Evolutionary conservation across 257 asterid genomes (phyloP).

Genomic region (Avicennia marina): DNA sequence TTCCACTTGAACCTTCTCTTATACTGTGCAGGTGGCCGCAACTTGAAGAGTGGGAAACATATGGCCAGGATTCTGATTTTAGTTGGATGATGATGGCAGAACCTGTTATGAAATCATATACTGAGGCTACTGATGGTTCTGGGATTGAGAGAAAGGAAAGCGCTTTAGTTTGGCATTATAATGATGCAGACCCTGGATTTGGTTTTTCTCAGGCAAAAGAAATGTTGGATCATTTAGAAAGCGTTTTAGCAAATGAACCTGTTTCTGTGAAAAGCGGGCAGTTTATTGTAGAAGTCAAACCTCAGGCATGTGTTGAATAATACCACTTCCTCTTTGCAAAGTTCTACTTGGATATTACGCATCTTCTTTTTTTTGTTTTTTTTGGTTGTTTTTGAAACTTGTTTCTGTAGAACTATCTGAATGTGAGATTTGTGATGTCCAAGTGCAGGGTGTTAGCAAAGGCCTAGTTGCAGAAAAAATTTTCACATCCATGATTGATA

Average conservation of each 20-base stretch:
- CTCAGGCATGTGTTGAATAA: constrained; percentile 67
- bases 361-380: too few species aligned
- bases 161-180: constrained; percentile 86
- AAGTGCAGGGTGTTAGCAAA: constrained; percentile 66
- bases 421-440: constrained; percentile 2
- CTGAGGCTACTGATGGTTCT: constrained; percentile 92
- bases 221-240: constrained; percentile 92
- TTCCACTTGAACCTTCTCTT: too few species aligned
- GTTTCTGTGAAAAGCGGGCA: constrained; percentile 95
- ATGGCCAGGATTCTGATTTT: constrained; percentile 61
- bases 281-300: constrained; percentile 87
- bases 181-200: constrained; percentile 80
- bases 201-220: constrained; percentile 89
- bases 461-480: constrained; percentile 75
- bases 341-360: too few species aligned
- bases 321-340: too few species aligned
- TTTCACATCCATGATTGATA: constrained; percentile 62
- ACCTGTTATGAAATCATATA: constrained; percentile 84
- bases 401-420: too few species aligned
- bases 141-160: constrained; percentile 79
- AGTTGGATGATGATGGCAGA: constrained; percentile 92
- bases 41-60: constrained; percentile 69
- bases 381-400: too few species aligned
- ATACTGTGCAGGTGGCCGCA: constrained; percentile 68
- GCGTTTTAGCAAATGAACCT: constrained; percentile 90